Conservation (phyloP, 495 filamentous ascomycete species). For the Penicillium soppii region DNA sequence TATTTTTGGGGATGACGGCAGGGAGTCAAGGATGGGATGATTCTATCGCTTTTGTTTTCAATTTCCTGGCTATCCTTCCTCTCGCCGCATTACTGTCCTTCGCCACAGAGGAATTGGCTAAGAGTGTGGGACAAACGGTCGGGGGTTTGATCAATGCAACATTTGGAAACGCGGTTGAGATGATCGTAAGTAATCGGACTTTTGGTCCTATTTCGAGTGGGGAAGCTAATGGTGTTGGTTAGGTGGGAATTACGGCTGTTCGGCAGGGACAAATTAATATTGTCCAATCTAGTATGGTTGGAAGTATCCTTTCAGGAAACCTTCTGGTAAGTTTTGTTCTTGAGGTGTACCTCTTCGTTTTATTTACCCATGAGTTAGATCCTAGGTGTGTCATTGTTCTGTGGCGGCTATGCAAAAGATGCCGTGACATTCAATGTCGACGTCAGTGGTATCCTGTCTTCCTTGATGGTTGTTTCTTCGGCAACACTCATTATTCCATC, state of each 20-base stretch:
- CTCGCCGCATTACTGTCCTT: conserved; percentile 23
- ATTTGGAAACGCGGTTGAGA: conserved; percentile 29
- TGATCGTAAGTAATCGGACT: conserved; percentile 20
- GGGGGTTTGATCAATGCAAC: conserved; percentile 30
- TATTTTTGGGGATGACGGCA: conserved; percentile 21
- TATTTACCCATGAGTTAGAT: conserved; percentile 11
- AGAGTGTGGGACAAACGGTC: conserved; percentile 17
- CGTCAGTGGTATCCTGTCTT: conserved; percentile 20
- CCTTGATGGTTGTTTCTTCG: conserved; percentile 26
- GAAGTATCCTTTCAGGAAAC: conserved; percentile 29
- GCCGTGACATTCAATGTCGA: conserved; percentile 18
- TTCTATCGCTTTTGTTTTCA: conserved; percentile 21
- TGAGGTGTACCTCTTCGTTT: not conserved
- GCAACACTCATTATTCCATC: conserved; percentile 27
- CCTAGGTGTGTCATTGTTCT: conserved; percentile 21
- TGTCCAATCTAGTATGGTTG: conserved; percentile 28
- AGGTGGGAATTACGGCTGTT: conserved; percentile 28
- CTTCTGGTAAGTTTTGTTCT: conserved; percentile 14
- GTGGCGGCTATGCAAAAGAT: conserved; percentile 20
- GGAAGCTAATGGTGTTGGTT: not conserved
- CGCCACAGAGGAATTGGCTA: conserved; percentile 23
- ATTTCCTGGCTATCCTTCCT: conserved; percentile 29
- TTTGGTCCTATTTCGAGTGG: not conserved
- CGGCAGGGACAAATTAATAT: conserved; percentile 21
- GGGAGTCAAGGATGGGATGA: conserved; percentile 18